Conservation (phyloP, 805 yeast genomes). For the Schizosaccharomyces octosporus region DNA sequence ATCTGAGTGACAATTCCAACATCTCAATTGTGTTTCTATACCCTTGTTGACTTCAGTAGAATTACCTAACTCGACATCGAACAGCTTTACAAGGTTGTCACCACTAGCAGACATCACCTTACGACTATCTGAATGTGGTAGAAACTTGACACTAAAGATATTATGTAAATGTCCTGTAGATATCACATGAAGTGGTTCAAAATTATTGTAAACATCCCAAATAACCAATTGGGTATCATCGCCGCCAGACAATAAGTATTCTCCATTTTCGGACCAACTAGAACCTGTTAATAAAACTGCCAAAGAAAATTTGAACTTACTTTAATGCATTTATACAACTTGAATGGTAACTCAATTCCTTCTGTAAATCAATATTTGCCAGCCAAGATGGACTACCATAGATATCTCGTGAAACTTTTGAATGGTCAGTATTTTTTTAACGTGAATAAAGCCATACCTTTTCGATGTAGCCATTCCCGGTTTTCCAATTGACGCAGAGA, state of each 20-base stretch:
- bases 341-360: constrained; percentile 3
- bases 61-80: constrained; percentile 7
- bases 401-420: not conserved
- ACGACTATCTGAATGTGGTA: constrained; percentile 6
- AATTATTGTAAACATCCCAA: constrained; percentile 6
- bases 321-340: constrained; percentile 8
- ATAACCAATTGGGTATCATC: constrained; percentile 8
- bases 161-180: constrained; percentile 8
- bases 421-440: not conserved
- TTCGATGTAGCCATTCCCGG: not conserved
- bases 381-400: not conserved
- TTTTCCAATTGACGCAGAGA: not conserved
- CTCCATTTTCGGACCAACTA: constrained; percentile 8
- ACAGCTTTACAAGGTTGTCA: constrained; percentile 6
- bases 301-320: not conserved
- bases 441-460: not conserved
- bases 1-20: constrained; percentile 4
- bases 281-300: not conserved
- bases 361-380: not conserved
- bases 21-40: not conserved
- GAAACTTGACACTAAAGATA: constrained; percentile 7
- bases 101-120: constrained; percentile 7
- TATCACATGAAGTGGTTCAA: constrained; percentile 5
- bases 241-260: constrained; percentile 7
- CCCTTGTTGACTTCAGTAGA: not conserved